Conservation (phyloP, 129 eudicot genomes). For the Tanacetum coccineum region DNA sequence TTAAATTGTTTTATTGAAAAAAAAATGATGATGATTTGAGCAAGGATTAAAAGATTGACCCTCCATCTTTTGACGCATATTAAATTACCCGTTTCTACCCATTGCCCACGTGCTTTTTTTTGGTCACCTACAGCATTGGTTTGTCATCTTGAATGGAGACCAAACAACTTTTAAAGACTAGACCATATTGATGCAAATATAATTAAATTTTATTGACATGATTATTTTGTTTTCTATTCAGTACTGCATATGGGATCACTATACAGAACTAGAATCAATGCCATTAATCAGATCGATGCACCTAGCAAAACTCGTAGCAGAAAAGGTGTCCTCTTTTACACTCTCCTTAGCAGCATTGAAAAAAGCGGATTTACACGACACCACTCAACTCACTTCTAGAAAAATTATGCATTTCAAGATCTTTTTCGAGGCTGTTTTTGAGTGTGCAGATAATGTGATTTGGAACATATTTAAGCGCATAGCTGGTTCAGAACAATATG, state of each 20-base stretch:
- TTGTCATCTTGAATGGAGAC: too few relatives aligned
- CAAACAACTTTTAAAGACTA: not conserved
- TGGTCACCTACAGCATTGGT: too few relatives aligned
- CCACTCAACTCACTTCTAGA: constrained; percentile 42
- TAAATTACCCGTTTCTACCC: too few relatives aligned
- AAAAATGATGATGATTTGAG: too few relatives aligned
- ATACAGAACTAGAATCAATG: constrained; percentile 67
- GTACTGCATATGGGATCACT: constrained; percentile 95
- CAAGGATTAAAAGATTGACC: too few relatives aligned
- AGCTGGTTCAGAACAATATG: constrained; percentile 63
- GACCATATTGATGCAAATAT: not conserved
- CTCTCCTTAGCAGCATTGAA: constrained; percentile 74
- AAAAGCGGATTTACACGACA: constrained; percentile 64
- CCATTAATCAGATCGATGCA: constrained; percentile 66
- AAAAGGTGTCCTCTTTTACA: constrained; percentile 58
- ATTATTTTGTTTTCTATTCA: constrained; percentile 15
- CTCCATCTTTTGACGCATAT: too few relatives aligned
- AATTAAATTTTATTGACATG: not conserved
- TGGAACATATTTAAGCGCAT: constrained; percentile 79
- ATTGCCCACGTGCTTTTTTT: too few relatives aligned
- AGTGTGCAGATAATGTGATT: constrained; percentile 46
- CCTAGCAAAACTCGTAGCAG: constrained; percentile 63
- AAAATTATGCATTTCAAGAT: constrained; percentile 78
- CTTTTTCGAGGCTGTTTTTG: constrained; percentile 68
- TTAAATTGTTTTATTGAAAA: too few relatives aligned